A percentile compares a stretch with the other conserved stretches of the same genome.
Evolutionary conservation across 2,329 filamentous ascomycete species (phyloP).

Genomic region (Fusarium sterilihyphosum): DNA sequence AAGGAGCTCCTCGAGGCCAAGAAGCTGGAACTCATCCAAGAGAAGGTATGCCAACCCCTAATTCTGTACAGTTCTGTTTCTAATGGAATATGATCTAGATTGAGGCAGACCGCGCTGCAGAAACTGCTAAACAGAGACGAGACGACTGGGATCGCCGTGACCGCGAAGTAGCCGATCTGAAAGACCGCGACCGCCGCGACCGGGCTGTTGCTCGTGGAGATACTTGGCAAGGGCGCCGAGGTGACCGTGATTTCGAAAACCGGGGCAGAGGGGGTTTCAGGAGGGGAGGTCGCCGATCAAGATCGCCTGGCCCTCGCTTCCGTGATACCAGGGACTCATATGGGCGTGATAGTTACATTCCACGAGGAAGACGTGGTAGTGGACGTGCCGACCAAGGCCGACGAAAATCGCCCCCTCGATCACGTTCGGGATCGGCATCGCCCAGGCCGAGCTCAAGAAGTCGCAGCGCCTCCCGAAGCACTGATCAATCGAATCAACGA

Average conservation of each 20-base stretch:
- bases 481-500: constrained; percentile 47
- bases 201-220: constrained; percentile 63
- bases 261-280: constrained; percentile 56
- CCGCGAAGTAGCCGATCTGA: constrained; percentile 73
- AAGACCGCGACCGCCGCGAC: constrained; percentile 71
- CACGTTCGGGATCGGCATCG: constrained; percentile 48
- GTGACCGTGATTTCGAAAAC: constrained; percentile 60
- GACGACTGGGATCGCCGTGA: constrained; percentile 79
- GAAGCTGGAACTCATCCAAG: constrained; percentile 92
- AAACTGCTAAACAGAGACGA: constrained; percentile 75
- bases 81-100: constrained; percentile 61
- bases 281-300: constrained; percentile 58
- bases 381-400: constrained; percentile 54
- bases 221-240: constrained; percentile 63
- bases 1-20: constrained; percentile 96
- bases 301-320: constrained; percentile 58
- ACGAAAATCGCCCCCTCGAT: constrained; percentile 44
- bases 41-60: constrained; percentile 72
- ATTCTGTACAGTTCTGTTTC: not conserved
- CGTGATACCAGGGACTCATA: constrained; percentile 57
- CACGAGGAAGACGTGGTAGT: constrained; percentile 55
- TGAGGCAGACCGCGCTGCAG: constrained; percentile 82
- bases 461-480: constrained; percentile 45
- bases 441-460: constrained; percentile 50
- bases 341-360: constrained; percentile 64